Percentiles rank a stretch among this genome's conserved stretches.
phyloP scores from a whole-genome alignment of 2,329 filamentous ascomycete species.

The Phaeophleospora eucalypticola region DNA sequence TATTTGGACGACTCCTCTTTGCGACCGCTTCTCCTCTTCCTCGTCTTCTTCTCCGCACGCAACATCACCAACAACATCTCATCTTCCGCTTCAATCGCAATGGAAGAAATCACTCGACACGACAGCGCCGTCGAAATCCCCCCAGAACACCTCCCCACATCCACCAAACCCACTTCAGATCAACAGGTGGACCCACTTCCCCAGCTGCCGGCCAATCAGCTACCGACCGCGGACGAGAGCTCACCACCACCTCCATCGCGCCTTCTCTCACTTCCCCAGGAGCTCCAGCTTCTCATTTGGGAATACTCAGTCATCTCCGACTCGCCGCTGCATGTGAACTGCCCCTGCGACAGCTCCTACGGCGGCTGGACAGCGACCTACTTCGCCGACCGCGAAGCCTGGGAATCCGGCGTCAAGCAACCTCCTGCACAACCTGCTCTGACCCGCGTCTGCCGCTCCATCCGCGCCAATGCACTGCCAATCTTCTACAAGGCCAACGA shows the following conservation, averaged over 20 bases:
- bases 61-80: too few species aligned
- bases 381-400: slow-evolving; percentile 14
- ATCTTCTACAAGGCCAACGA: slow-evolving; percentile 23
- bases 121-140: too few species aligned
- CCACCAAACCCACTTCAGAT: too few species aligned
- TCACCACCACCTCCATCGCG: not conserved
- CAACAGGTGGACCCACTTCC: not conserved
- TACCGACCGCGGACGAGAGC: too few species aligned
- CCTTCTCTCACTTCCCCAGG: slow-evolving; percentile 13
- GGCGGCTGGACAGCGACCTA: slow-evolving; percentile 13
- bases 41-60: too few species aligned
- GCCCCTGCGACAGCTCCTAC: slow-evolving; percentile 21
- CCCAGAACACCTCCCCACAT: too few species aligned
- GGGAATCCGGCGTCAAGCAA: slow-evolving; percentile 13
- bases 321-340: slow-evolving; percentile 20
- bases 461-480: slow-evolving; percentile 21
- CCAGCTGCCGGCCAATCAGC: not conserved
- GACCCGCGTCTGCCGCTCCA: slow-evolving; percentile 16
- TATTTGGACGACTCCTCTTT: too few species aligned
- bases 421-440: slow-evolving; percentile 20
- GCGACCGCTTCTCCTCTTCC: too few species aligned
- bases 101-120: too few species aligned
- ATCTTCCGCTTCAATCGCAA: too few species aligned
- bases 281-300: slow-evolving; percentile 21
- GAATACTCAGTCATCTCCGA: slow-evolving; percentile 19